These are phyloP conservation scores for Fusarium sp. DNA, from an alignment of 2,329 filamentous ascomycete genomes.

Conservation along the genomic window DNA sequence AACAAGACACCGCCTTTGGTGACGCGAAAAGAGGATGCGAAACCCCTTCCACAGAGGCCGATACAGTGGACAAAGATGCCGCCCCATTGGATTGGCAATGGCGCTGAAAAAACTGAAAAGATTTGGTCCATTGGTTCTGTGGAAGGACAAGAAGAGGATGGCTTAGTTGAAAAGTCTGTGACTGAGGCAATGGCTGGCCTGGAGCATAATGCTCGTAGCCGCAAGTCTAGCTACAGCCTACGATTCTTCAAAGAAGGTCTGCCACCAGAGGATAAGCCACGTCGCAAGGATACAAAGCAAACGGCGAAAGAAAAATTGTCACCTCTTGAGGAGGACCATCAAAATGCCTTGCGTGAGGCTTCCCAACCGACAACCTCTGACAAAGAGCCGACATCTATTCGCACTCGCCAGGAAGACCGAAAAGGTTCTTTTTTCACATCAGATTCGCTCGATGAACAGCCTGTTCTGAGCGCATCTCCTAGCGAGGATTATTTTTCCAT, in stretches of 20 bases:
- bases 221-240: constrained; percentile 72
- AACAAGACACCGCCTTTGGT: constrained; percentile 8
- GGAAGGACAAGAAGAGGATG: constrained; percentile 58
- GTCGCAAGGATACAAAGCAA: constrained; percentile 57
- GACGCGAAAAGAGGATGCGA: constrained; percentile 26
- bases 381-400: constrained; percentile 11
- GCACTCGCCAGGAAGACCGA: constrained; percentile 23
- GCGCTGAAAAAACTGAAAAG: constrained; percentile 68
- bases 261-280: constrained; percentile 64
- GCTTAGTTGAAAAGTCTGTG: constrained; percentile 71
- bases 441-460: constrained; percentile 24
- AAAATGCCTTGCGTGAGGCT: neutral
- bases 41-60: constrained; percentile 24
- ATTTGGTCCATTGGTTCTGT: constrained; percentile 69
- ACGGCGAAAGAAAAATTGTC: constrained; percentile 52
- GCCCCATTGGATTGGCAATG: constrained; percentile 52
- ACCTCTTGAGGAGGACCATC: constrained; percentile 45
- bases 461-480: constrained; percentile 33
- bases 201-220: constrained; percentile 70
- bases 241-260: constrained; percentile 73
- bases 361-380: neutral
- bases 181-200: constrained; percentile 66
- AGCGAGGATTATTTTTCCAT: constrained; percentile 39
- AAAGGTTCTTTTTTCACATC: constrained; percentile 6
- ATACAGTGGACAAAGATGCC: constrained; percentile 48